Evolutionary conservation across 352 stramenopile species (phyloP).

Genomic region (Blastocystis sp.): DNA sequence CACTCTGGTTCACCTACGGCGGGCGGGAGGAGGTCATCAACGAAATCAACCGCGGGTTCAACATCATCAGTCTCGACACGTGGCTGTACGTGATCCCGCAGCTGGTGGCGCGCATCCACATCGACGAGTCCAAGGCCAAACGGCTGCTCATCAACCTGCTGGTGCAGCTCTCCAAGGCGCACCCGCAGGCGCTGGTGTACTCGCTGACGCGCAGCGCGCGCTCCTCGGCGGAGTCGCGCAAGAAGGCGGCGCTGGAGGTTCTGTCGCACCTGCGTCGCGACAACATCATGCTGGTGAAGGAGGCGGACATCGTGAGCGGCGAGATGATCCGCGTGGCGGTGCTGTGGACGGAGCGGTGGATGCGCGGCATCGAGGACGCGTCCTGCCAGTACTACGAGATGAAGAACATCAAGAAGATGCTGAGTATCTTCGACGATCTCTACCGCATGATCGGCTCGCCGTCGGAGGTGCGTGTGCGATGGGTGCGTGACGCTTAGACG

Average conservation of each 20-base stretch:
- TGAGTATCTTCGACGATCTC: slow-evolving; percentile 57
- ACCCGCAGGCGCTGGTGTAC: slow-evolving; percentile 96
- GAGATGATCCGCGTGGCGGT: slow-evolving; percentile 97
- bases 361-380: slow-evolving; percentile 93
- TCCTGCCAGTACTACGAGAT: slow-evolving; percentile 90
- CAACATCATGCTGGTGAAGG: slow-evolving; percentile 88
- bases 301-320: slow-evolving; percentile 89
- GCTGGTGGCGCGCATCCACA: slow-evolving; percentile 85
- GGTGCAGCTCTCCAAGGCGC: slow-evolving; percentile 78
- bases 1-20: slow-evolving; percentile 93
- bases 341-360: slow-evolving; percentile 97
- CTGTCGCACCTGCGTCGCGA: slow-evolving; percentile 88
- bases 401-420: slow-evolving; percentile 67
- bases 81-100: slow-evolving; percentile 96
- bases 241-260: slow-evolving; percentile 87
- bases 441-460: slow-evolving; percentile 45
- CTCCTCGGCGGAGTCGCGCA: slow-evolving; percentile 85
- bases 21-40: slow-evolving; percentile 82
- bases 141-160: slow-evolving; percentile 74
- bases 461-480: slow-evolving; percentile 8
- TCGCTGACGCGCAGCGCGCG: slow-evolving; percentile 92
- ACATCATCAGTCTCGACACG: slow-evolving; percentile 88
- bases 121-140: slow-evolving; percentile 69
- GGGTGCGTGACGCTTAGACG: slow-evolving; percentile 33
- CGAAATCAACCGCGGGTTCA: slow-evolving; percentile 81